phyloP scores from a whole-genome alignment of 1,139 yeast species.

The Taiozyma sp. region DNA sequence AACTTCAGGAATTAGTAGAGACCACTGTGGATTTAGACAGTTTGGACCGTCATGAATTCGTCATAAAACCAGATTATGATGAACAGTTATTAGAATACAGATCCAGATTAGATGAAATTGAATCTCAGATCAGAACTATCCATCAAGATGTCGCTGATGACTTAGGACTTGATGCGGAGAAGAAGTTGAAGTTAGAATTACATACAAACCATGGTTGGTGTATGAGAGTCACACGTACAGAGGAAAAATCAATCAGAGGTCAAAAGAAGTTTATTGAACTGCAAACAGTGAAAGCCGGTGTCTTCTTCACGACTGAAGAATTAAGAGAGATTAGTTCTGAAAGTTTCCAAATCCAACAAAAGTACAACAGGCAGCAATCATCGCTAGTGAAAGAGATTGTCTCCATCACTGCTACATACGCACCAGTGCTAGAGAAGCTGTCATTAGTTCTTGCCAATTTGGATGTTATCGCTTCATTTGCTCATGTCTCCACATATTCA shows the following conservation, averaged over 20 bases:
- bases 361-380: conserved; percentile 70
- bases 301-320: conserved; percentile 72
- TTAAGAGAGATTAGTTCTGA: conserved; percentile 56
- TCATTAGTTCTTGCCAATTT: conserved; percentile 62
- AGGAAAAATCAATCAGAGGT: conserved; percentile 72
- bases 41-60: conserved; percentile 69
- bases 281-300: conserved; percentile 93
- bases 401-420: conserved; percentile 71
- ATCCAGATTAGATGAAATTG: conserved; percentile 47
- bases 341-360: conserved; percentile 51
- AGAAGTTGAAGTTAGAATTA: conserved; percentile 81
- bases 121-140: conserved; percentile 48
- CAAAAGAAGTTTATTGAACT: conserved; percentile 62
- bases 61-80: conserved; percentile 87
- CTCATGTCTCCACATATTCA: conserved; percentile 79
- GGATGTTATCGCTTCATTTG: conserved; percentile 82
- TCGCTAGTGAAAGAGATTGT: conserved; percentile 79
- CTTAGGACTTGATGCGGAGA: conserved; percentile 74
- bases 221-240: conserved; percentile 84
- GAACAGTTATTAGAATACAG: conserved; percentile 62
- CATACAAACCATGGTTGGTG: conserved; percentile 93
- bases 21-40: conserved; percentile 87
- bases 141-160: conserved; percentile 70
- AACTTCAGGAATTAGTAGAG: conserved; percentile 81
- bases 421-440: conserved; percentile 66